Base-by-base conservation (phyloP, 176 grass and related monocot species). In the Tuctoria greenei region DNA sequence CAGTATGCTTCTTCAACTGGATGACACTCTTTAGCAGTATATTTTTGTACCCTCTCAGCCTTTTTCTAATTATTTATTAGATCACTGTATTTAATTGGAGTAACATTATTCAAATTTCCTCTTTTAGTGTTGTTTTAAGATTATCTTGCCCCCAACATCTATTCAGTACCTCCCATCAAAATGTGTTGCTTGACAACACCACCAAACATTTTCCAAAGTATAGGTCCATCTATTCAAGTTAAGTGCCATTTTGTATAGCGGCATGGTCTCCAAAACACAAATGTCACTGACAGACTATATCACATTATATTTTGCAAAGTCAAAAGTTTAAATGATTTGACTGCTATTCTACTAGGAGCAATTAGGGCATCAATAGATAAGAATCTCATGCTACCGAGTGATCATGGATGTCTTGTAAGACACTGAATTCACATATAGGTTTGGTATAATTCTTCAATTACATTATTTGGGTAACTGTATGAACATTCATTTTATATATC, bases 371-470 rank as follows among this genome's bases (percentile, higher is more conserved):
- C 4, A 15, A 20, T 52, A 12, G 26, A 49, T 49, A 13, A 63
- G 15, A 20, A 55, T 68, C 10, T 67, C 45, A 46, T 64, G 12
- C 23, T 15, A 57, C 66, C 42, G 61, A 25, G 25, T 17, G 2
- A 44, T 35, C n/a, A 31, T 5, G n/a, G 35, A 55, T 54, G 27
- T 54, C 31, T 31, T 31, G 31, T 31, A 15, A 56, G 9, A 26
- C 26, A 64, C 13, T 20, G 6, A 52, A 52, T 52, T 52, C 6
- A 65, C 72, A 24, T 68, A 6, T 61, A 6, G 0, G 60, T 77
- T 77, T 37, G 15, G 43, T 85, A 75, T 71, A 26, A 26, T 64
- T 71, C 24, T 47, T 47, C 35, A 27, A 5, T 66, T 57, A 38
- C 35, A 38, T 84, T 77, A 44, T 37, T 69, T 61, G 27, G 39